Conservation (phyloP, 2,329 filamentous ascomycete genomes). For the Aspergillus tubingensis region DNA sequence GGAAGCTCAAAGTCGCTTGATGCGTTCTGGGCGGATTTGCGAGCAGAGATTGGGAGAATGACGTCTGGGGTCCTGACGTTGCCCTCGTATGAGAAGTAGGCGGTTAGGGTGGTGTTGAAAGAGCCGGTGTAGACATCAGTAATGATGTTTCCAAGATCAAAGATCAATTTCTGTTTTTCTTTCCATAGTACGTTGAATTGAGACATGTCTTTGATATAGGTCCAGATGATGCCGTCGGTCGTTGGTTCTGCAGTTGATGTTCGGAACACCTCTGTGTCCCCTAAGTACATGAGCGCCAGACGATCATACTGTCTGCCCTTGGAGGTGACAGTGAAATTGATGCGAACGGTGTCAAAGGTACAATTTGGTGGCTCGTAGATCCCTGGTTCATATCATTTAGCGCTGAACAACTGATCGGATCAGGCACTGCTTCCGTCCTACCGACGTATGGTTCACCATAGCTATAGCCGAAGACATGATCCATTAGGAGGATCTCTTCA, state of each 20-base stretch:
- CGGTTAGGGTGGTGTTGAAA: constrained; percentile 74
- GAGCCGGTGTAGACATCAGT: constrained; percentile 70
- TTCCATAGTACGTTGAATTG: constrained; percentile 70
- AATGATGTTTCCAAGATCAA: constrained; percentile 75
- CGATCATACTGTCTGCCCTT: constrained; percentile 75
- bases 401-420: neutral
- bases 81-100: constrained; percentile 65
- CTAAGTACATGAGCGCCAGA: constrained; percentile 72
- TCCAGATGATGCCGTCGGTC: constrained; percentile 69
- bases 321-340: constrained; percentile 75
- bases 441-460: constrained; percentile 75
- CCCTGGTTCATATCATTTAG: constrained; percentile 35
- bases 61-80: constrained; percentile 56
- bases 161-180: constrained; percentile 70
- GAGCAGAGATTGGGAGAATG: constrained; percentile 62
- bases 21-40: constrained; percentile 42
- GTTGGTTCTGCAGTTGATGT: constrained; percentile 82
- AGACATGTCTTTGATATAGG: constrained; percentile 77
- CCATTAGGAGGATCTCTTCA: constrained; percentile 61
- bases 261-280: constrained; percentile 77
- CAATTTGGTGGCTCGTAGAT: constrained; percentile 67
- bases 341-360: constrained; percentile 70
- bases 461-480: constrained; percentile 69
- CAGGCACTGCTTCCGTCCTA: constrained; percentile 39
- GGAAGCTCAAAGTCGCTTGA: constrained; percentile 71